These are phyloP conservation scores for Ceratocystis lukuohia DNA, from an alignment of 2,329 filamentous ascomycete species.

Conservation along the genomic window DNA sequence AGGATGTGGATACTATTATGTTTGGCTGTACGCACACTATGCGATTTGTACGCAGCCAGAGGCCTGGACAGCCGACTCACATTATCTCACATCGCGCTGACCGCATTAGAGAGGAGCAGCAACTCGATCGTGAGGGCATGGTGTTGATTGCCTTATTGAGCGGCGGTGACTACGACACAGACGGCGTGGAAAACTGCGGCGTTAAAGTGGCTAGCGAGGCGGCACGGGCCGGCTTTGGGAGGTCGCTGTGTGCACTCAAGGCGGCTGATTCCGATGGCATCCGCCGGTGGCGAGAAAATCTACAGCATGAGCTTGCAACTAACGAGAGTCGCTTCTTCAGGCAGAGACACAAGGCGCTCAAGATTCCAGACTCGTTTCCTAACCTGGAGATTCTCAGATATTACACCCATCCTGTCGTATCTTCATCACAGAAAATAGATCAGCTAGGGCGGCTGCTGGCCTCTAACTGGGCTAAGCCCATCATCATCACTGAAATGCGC, in stretches of 20 bases:
- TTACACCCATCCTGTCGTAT: slow-evolving; percentile 80
- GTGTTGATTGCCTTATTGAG: slow-evolving; percentile 88
- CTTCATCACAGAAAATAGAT: slow-evolving; percentile 42
- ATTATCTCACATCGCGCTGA: slow-evolving; percentile 54
- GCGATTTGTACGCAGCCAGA: slow-evolving; percentile 37
- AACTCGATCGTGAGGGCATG: slow-evolving; percentile 77
- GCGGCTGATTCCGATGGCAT: slow-evolving; percentile 46
- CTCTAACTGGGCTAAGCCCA: slow-evolving; percentile 46
- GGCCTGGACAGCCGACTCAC: slow-evolving; percentile 50
- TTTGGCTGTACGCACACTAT: slow-evolving; percentile 74
- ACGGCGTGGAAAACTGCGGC: slow-evolving; percentile 77
- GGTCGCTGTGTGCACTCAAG: slow-evolving; percentile 53
- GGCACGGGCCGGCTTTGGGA: slow-evolving; percentile 74
- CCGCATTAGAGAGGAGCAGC: slow-evolving; percentile 35
- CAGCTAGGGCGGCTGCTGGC: slow-evolving; percentile 34
- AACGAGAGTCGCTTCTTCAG: slow-evolving; percentile 76
- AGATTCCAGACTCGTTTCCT: slow-evolving; percentile 70
- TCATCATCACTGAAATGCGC: slow-evolving; percentile 56
- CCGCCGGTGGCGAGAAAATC: slow-evolving; percentile 53
- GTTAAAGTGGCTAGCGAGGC: slow-evolving; percentile 83
- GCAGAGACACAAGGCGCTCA: slow-evolving; percentile 57
- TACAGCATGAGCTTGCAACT: slow-evolving; percentile 63
- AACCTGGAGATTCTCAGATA: slow-evolving; percentile 65
- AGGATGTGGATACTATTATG: slow-evolving; percentile 96
- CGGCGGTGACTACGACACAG: slow-evolving; percentile 84